Evolutionary conservation across 805 yeast species (phyloP), one percentile per base, ranked within the genome.

Genomic region (Tetrapisispora pingtungensis): DNA sequence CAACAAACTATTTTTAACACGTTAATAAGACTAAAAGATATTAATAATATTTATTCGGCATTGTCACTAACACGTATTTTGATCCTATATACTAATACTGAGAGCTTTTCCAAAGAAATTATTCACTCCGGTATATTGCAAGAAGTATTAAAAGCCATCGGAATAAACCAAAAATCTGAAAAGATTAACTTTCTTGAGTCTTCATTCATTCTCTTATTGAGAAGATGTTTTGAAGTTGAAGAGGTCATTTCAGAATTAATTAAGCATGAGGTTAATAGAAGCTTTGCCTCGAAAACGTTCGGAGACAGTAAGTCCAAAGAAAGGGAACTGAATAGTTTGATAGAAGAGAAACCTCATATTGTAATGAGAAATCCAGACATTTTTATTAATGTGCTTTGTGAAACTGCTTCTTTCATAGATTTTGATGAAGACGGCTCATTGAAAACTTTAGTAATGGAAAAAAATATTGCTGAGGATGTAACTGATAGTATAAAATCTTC

Each of bases 161-260:
- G 69, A 7, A 46, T 53, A 4, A 53, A 48, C 35, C 66, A 64
- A 45, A 62, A 59, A 37, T 61, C 70, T 6, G 69, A 69, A 15
- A 65, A 61, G 38, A 62, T 67, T 2, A 64, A 65, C 36, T 61
- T 62, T 46, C 46, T 78, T 1, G 79, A 77, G 47, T 65, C 71
- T 6, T 59, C 76, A 1, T 66, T 80, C 18, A 68, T 78, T 0
- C 66, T 77, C 12, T 64, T 87, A 30, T 59, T 81, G 1, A 73
- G 96, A 57, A 69, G 83, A 36, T 80, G 88, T 46, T 77, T 81
- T 58, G 97, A 88, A 59, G 73, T 77, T 3, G 58, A 66, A 0
- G 71, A 69, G 0, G 64, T 75, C 12, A 64, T 86, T 5, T 66
- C 68, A 26, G 65, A 66, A 10, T 63, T 74, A 33, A 74, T 85